These are phyloP conservation scores for Mortierella sp. DNA, from an alignment of 371 early-diverging fungal genomes.

Conservation along the genomic window DNA sequence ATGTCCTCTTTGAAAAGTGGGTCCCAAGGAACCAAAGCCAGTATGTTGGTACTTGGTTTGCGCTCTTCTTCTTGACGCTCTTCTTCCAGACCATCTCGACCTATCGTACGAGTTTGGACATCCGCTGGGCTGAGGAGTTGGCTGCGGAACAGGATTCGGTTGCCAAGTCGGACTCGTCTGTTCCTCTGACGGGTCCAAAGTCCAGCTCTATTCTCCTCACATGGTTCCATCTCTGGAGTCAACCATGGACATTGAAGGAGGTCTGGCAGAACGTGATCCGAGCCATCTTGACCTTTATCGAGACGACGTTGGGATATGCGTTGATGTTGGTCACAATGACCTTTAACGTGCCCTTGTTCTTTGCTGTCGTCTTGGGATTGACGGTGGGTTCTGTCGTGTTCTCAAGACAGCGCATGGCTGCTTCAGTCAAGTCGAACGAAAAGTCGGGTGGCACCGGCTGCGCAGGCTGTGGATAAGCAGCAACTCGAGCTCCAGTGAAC, in stretches of 20 bases:
- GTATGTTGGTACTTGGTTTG: constrained; percentile 56
- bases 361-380: constrained; percentile 65
- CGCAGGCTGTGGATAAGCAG: constrained; percentile 52
- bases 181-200: constrained; percentile 7
- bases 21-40: constrained; percentile 50
- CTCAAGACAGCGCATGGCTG: constrained; percentile 31
- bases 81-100: constrained; percentile 50
- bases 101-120: constrained; percentile 50
- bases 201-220: constrained; percentile 27
- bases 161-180: constrained; percentile 23
- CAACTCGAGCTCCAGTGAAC: too few relatives aligned
- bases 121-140: constrained; percentile 46
- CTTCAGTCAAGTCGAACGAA: constrained; percentile 12
- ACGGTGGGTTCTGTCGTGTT: constrained; percentile 65
- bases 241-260: constrained; percentile 38
- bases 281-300: constrained; percentile 50
- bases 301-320: constrained; percentile 59
- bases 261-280: constrained; percentile 42
- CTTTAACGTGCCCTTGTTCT: constrained; percentile 71
- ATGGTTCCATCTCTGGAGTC: constrained; percentile 46
- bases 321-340: constrained; percentile 78
- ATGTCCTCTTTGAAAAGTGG: constrained; percentile 62
- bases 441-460: constrained; percentile 41
- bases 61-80: constrained; percentile 55
- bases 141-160: constrained; percentile 4